Conservation (phyloP, 257 asterid genomes). For the Prunella vulgaris region DNA sequence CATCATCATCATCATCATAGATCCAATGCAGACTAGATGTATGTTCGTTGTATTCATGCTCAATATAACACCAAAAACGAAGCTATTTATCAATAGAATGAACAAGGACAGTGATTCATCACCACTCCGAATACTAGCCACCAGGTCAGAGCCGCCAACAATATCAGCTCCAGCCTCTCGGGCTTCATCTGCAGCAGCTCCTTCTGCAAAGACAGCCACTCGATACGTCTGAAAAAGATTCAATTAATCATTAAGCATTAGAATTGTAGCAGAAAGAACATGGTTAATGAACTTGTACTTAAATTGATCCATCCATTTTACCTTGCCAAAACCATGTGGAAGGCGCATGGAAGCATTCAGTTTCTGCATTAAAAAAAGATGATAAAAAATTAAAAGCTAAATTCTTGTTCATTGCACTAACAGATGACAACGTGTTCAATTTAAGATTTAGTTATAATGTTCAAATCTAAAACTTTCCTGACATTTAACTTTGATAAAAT, state of each 20-base stretch:
- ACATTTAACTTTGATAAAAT: not conserved
- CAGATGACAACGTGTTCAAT: not conserved
- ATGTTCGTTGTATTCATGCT: not conserved
- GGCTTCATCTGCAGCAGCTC: conserved; percentile 96
- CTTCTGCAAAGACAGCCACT: conserved; percentile 97
- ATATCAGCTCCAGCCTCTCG: conserved; percentile 89
- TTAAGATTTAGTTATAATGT: not conserved
- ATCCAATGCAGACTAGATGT: not conserved
- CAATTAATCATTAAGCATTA: conserved; percentile 26
- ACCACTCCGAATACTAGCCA: conserved; percentile 72
- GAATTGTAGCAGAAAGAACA: conserved; percentile 17
- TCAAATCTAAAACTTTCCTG: not conserved
- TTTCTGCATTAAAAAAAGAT: conserved; percentile 56
- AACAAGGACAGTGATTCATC: conserved; percentile 16
- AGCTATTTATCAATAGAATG: not conserved
- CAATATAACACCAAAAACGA: not conserved
- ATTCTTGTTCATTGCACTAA: conserved; percentile 9
- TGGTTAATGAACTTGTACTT: conserved; percentile 5
- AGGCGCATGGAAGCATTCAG: conserved; percentile 74
- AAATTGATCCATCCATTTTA: conserved; percentile 22
- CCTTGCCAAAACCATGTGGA: conserved; percentile 97
- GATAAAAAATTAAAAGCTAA: not conserved
- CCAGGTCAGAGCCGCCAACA: conserved; percentile 93
- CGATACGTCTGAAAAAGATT: conserved; percentile 49
- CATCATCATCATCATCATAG: no score